phyloP scores from a whole-genome alignment of 2,329 filamentous ascomycete species.

The Paecilomyces fulvus region DNA sequence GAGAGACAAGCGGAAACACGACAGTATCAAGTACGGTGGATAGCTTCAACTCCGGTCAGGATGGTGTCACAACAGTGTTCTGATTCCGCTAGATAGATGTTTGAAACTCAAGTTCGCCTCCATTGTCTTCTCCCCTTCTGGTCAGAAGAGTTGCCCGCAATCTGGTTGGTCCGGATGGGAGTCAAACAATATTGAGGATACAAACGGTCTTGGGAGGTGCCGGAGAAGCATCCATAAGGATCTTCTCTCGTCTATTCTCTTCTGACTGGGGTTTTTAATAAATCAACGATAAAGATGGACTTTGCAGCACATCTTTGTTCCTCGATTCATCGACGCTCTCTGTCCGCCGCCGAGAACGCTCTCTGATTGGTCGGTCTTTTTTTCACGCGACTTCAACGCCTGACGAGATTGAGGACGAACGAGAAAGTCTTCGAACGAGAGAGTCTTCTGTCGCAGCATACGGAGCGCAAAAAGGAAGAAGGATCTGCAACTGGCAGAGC shows the following conservation, averaged over 20 bases:
- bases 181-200: background rate
- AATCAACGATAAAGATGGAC: background rate
- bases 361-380: constrained; percentile 17
- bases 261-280: background rate
- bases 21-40: background rate
- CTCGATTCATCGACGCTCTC: background rate
- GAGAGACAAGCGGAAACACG: background rate
- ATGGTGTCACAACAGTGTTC: background rate
- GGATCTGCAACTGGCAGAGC: background rate
- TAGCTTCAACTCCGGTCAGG: background rate
- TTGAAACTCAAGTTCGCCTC: background rate
- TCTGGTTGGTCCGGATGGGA: background rate
- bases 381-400: constrained; percentile 1
- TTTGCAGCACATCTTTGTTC: constrained; percentile 2
- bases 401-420: background rate
- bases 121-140: background rate
- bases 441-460: constrained; percentile 2
- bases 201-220: background rate
- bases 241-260: background rate
- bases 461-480: background rate
- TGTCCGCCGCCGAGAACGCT: background rate
- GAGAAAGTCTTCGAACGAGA: too few species aligned
- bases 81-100: background rate
- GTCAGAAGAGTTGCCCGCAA: background rate
- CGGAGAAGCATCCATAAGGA: background rate